Conservation (phyloP, 768 basidiomycete genomes). For the Jaapia argillacea region DNA sequence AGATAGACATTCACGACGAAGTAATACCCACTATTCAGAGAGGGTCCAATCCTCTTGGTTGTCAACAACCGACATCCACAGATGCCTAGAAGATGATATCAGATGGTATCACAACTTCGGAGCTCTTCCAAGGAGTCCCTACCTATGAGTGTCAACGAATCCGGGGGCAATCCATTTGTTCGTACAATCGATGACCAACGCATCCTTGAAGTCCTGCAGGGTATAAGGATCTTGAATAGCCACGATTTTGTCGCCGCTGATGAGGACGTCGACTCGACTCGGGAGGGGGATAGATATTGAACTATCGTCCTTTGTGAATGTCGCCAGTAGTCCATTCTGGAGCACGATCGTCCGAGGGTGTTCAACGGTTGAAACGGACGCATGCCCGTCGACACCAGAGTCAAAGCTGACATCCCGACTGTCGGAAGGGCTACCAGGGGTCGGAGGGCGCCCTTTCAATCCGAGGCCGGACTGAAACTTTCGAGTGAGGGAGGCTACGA, state of each 20-base stretch:
- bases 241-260: slow-evolving; percentile 17
- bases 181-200: slow-evolving; percentile 16
- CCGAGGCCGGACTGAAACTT: too few species aligned
- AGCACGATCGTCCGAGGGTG: slow-evolving; percentile 11
- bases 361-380: too few species aligned
- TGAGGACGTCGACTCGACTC: slow-evolving; percentile 13
- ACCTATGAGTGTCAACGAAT: slow-evolving; percentile 22
- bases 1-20: slow-evolving; percentile 9
- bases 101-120: too few species aligned
- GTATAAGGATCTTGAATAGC: slow-evolving; percentile 11
- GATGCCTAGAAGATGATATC: slow-evolving; percentile 9
- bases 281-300: slow-evolving; percentile 9
- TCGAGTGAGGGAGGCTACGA: too few species aligned
- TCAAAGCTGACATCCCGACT: too few species aligned
- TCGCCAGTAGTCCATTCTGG: slow-evolving; percentile 16
- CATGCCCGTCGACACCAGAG: too few species aligned
- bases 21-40: slow-evolving; percentile 17
- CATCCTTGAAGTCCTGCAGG: slow-evolving; percentile 3
- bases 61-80: slow-evolving; percentile 18
- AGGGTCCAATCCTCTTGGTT: slow-evolving; percentile 10
- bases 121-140: too few species aligned
- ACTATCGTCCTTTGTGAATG: slow-evolving; percentile 10
- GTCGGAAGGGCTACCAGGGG: too few species aligned
- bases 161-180: slow-evolving; percentile 21
- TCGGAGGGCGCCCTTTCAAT: too few species aligned